These are phyloP conservation scores for Amoebophrya sp. DNA, from an alignment of 169 alveolate genomes.

Conservation along the genomic window DNA sequence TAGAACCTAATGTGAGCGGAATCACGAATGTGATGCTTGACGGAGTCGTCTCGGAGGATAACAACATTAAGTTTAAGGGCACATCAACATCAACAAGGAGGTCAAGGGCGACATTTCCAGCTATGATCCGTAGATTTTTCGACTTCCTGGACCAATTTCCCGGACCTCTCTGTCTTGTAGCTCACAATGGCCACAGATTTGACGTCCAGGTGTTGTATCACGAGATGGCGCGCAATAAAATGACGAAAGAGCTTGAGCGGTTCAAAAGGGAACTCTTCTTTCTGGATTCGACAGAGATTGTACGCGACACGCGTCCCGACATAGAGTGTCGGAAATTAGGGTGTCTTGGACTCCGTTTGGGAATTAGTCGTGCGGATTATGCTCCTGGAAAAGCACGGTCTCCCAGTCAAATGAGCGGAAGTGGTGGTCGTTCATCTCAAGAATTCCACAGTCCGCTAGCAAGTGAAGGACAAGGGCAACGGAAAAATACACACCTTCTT, in stretches of 20 bases:
- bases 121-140: no score
- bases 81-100: no score
- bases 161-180: not conserved
- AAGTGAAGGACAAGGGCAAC: not conserved
- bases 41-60: no score
- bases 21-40: not conserved
- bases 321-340: not conserved
- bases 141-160: no score
- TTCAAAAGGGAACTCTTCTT: not conserved
- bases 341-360: not conserved
- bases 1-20: not conserved
- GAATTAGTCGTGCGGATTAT: not conserved
- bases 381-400: not conserved
- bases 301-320: not conserved
- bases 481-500: not conserved
- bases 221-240: not conserved
- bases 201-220: not conserved
- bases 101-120: no score
- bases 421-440: no score
- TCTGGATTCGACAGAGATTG: not conserved
- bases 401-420: not conserved
- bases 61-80: no score
- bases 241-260: not conserved
- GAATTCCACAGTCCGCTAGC: not conserved
- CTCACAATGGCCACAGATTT: not conserved